Evolutionary conservation across 495 filamentous ascomycete species (phyloP).

Genomic region (Penicillium daleae): DNA sequence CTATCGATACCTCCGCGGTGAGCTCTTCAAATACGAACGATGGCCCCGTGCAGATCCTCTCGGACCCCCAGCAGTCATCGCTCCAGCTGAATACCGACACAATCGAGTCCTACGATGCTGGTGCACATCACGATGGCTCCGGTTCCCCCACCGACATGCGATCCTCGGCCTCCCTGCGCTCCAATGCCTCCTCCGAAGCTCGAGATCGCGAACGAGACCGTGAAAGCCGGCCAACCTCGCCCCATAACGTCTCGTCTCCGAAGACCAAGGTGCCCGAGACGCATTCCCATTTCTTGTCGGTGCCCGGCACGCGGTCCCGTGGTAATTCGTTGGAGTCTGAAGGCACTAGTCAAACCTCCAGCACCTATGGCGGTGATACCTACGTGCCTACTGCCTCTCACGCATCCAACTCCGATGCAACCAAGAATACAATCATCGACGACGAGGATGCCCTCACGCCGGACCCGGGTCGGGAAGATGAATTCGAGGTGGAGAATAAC

Average conservation of each 20-base stretch:
- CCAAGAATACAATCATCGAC: constrained; percentile 46
- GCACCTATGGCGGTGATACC: constrained; percentile 57
- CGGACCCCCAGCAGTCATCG: constrained; percentile 48
- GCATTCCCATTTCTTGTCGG: constrained; percentile 62
- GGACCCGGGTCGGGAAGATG: constrained; percentile 69
- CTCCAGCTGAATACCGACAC: constrained; percentile 49
- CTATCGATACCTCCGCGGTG: constrained; percentile 75
- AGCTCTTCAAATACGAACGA: constrained; percentile 37
- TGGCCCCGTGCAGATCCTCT: constrained; percentile 33
- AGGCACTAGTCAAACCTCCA: constrained; percentile 51
- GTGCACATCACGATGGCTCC: constrained; percentile 47
- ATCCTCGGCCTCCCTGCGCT: constrained; percentile 55
- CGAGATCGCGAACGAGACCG: constrained; percentile 54
- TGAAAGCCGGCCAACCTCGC: constrained; percentile 76
- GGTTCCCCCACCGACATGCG: constrained; percentile 63
- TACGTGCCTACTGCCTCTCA: constrained; percentile 43
- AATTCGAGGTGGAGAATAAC: constrained; percentile 77
- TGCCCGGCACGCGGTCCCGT: constrained; percentile 63
- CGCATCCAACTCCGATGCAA: constrained; percentile 38
- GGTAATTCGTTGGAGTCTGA: constrained; percentile 70
- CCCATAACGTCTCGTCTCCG: constrained; percentile 85
- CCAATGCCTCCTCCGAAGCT: constrained; percentile 71
- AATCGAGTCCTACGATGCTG: constrained; percentile 43
- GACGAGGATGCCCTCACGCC: constrained; percentile 67
- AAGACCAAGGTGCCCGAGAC: constrained; percentile 52